These are phyloP conservation scores for Danielia oregonensis DNA, from an alignment of 805 yeast genomes.

Conservation along the genomic window DNA sequence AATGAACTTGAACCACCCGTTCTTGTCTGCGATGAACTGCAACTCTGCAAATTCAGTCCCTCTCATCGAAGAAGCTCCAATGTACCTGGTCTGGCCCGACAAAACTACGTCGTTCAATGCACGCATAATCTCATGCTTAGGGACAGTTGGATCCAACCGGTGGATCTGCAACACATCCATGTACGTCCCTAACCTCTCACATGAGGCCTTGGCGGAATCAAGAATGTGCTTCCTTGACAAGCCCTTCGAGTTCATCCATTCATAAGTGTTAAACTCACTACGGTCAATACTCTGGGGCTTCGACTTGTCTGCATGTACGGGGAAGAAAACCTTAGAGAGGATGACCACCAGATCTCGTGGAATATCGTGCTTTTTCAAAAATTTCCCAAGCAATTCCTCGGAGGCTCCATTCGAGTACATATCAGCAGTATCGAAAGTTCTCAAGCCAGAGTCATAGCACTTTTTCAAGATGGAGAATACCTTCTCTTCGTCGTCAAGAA, in stretches of 20 bases:
- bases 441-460: slow-evolving; percentile 40
- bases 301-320: slow-evolving; percentile 9
- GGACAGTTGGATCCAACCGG: slow-evolving; percentile 45
- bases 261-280: not conserved
- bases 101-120: slow-evolving; percentile 51
- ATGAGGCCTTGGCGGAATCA: slow-evolving; percentile 41
- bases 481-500: slow-evolving; percentile 14
- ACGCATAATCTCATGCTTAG: slow-evolving; percentile 53
- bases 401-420: slow-evolving; percentile 46
- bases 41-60: slow-evolving; percentile 51
- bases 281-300: slow-evolving; percentile 1
- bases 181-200: slow-evolving; percentile 48
- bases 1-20: slow-evolving; percentile 57
- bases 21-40: slow-evolving; percentile 53
- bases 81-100: slow-evolving; percentile 46
- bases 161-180: slow-evolving; percentile 59
- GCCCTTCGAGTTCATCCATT: slow-evolving; percentile 33
- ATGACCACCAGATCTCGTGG: slow-evolving; percentile 55
- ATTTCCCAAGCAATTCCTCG: slow-evolving; percentile 51
- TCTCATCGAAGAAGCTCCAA: slow-evolving; percentile 64
- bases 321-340: slow-evolving; percentile 38
- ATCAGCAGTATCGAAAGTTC: slow-evolving; percentile 52
- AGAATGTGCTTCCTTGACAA: slow-evolving; percentile 45
- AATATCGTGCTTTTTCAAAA: slow-evolving; percentile 47
- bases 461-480: slow-evolving; percentile 1